These are phyloP conservation scores for Aphanomyces astaci DNA, from an alignment of 352 stramenopile species.

Conservation along the genomic window DNA sequence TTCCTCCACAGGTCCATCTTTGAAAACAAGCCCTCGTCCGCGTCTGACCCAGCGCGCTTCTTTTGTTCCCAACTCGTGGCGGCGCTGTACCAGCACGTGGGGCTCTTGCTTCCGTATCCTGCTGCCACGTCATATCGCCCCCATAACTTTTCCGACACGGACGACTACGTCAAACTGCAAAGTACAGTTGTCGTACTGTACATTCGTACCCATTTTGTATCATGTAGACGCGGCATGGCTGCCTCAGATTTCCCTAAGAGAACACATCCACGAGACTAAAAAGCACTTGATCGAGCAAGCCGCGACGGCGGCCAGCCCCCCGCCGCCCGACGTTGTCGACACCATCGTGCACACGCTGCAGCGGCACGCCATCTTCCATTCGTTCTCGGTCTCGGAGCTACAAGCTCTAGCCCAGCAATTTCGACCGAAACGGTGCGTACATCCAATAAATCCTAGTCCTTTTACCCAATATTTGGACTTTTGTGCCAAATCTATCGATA, in stretches of 20 bases:
- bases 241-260: slow-evolving; percentile 59
- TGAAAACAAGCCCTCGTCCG: slow-evolving; percentile 56
- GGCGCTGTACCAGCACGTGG: slow-evolving; percentile 70
- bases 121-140: slow-evolving; percentile 79
- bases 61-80: slow-evolving; percentile 82
- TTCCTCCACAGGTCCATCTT: slow-evolving; percentile 42
- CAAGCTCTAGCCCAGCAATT: slow-evolving; percentile 47
- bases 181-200: slow-evolving; percentile 21
- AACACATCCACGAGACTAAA: slow-evolving; percentile 31
- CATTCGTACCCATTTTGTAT: background rate
- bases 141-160: slow-evolving; percentile 68
- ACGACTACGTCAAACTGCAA: slow-evolving; percentile 68
- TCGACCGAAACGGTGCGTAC: slow-evolving; percentile 38
- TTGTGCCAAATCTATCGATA: too few species aligned
- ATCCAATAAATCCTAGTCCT: too few species aligned
- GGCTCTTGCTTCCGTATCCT: slow-evolving; percentile 67
- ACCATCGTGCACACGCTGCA: slow-evolving; percentile 58
- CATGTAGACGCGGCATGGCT: slow-evolving; percentile 44
- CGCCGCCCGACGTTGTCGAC: slow-evolving; percentile 10
- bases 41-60: slow-evolving; percentile 42
- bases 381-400: slow-evolving; percentile 58
- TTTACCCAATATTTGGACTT: too few species aligned
- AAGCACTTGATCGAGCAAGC: background rate
- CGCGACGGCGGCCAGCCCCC: slow-evolving; percentile 26
- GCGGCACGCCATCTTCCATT: slow-evolving; percentile 76